Percentiles rank a stretch among this genome's conserved stretches.
Conservation (phyloP, 768 basidiomycete species). For the Amanita subjunquillea region DNA sequence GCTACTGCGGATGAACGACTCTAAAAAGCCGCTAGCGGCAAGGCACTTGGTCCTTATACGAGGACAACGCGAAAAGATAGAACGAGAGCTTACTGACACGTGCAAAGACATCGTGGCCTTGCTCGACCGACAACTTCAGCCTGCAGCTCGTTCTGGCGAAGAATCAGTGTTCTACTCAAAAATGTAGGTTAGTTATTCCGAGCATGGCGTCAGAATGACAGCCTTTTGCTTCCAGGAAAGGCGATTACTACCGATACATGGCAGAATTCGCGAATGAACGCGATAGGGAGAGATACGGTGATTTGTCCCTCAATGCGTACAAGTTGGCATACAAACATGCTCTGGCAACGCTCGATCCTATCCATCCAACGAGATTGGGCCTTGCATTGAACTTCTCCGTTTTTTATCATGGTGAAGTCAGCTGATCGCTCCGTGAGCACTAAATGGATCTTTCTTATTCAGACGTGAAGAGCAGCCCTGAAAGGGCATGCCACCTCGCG, state of each 20-base stretch:
- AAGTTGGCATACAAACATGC: constrained; percentile 83
- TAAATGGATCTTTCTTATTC: neutral
- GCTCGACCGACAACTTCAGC: constrained; percentile 40
- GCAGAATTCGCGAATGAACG: constrained; percentile 74
- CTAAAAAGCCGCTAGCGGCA: constrained; percentile 11
- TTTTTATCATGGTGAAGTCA: constrained; percentile 57
- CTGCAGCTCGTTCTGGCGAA: constrained; percentile 59
- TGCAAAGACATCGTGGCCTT: constrained; percentile 74
- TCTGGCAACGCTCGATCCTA: constrained; percentile 56
- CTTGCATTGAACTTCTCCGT: constrained; percentile 91
- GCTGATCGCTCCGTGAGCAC: neutral
- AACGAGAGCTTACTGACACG: constrained; percentile 62
- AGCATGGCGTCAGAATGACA: neutral
- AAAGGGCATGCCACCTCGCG: constrained; percentile 79
- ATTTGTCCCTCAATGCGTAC: constrained; percentile 75
- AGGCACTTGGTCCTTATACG: constrained; percentile 60
- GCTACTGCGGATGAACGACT: constrained; percentile 33
- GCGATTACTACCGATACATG: constrained; percentile 87
- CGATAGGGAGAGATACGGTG: constrained; percentile 58
- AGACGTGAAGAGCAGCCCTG: constrained; percentile 78
- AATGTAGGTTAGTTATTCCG: constrained; percentile 37
- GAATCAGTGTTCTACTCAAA: constrained; percentile 87
- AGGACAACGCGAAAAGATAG: constrained; percentile 64
- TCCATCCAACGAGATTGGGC: constrained; percentile 82
- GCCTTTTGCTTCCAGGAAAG: constrained; percentile 21